Base-by-base conservation (phyloP, 805 yeast genomes). In the Zygotorulaspora chibaensis region DNA sequence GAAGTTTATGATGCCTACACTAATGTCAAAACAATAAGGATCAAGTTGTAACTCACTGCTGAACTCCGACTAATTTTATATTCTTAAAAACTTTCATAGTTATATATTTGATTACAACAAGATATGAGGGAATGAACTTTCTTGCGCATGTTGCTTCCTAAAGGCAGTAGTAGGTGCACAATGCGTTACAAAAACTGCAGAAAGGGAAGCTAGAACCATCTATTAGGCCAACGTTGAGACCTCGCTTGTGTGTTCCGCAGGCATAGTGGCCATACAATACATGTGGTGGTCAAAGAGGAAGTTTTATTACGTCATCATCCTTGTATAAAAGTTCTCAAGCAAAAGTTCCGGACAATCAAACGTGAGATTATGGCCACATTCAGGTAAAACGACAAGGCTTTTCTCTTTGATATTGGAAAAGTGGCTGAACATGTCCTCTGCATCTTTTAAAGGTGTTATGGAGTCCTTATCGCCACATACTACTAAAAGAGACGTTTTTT, bases 1-100 rank as follows among this genome's bases (percentile, higher is more conserved):
- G 89, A 84, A 63, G 88, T 84, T 42, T 75, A 83, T 54, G 87
- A 82, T 55, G 79, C 80, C 72, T 84, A 84, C 75, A 79, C 84
- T 47, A 88, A 83, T 68, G 74, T 74, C 53, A 84, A 84, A 71
- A 86, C 87, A 53, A 84, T 84, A 50, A 81, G 93, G 78, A 69
- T 71, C 50, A 77, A 68, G 53, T 56, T 68, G 47, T 59, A 54
- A 33, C 6, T 3, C 4, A 29, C 6, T 12, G 33, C 25, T 5
- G 25, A 20, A 20, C 7, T 20, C 25, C 25, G 7, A 20, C 4
- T 20, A 20, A 20, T 4, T 33, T 16, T 33, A 33, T 33, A 33
- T 33, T 20, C 25, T 4, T 20, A 20, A 20, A 20, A 20, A 20
- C 4, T 7, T 7, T 4, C 7, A 20, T 20, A 20, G 7, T 20